phyloP scores from a whole-genome alignment of 345 rosid species.

The Streptanthus diversifolius region DNA sequence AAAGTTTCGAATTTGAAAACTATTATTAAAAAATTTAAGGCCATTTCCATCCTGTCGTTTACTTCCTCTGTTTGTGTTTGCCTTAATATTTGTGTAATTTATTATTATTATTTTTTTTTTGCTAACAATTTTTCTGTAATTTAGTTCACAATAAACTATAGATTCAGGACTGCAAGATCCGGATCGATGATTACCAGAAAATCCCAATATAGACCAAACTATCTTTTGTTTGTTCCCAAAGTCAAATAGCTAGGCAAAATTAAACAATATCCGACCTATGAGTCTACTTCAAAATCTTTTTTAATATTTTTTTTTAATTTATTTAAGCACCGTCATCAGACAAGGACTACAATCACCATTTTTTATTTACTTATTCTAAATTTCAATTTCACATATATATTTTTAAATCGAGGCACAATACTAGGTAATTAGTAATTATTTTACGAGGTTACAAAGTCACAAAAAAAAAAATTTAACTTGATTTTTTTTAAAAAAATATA shows the following conservation, averaged over 20 bases:
- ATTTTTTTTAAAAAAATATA: no score
- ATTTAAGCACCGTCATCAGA: no score
- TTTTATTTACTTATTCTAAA: no score
- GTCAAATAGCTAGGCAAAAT: background rate
- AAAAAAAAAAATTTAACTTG: background rate
- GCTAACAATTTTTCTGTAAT: background rate
- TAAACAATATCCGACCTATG: background rate
- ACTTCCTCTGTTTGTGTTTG: conserved; percentile 10
- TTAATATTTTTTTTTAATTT: no score
- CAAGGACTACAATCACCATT: no score
- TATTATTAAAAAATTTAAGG: background rate
- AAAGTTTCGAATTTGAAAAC: background rate
- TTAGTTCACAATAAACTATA: conserved; percentile 8
- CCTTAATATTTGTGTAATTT: background rate
- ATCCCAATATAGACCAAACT: background rate
- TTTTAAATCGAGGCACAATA: background rate
- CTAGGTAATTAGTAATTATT: background rate
- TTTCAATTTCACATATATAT: no score
- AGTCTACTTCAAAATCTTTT: conserved; percentile 2
- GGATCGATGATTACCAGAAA: background rate
- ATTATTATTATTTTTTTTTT: no score
- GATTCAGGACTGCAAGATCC: conserved; percentile 32
- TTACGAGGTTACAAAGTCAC: background rate
- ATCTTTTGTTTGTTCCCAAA: conserved; percentile 1
- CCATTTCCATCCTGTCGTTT: conserved; percentile 9